phyloP scores from a whole-genome alignment of 116 monocot species.

The Posidonia oceanica region DNA sequence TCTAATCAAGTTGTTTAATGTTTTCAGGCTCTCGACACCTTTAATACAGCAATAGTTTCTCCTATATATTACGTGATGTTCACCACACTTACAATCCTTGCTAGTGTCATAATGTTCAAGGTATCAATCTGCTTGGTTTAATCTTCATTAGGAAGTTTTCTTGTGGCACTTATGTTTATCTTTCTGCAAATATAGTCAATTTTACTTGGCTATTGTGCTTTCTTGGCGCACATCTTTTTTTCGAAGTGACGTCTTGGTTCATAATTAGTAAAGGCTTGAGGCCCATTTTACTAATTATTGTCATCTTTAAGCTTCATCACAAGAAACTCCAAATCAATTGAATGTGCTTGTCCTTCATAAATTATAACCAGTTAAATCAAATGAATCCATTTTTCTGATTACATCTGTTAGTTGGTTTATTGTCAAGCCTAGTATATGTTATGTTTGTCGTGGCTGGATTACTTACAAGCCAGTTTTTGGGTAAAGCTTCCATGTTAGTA shows the following conservation, averaged over 20 bases:
- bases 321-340: too few relatives aligned
- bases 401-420: too few relatives aligned
- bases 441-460: too few relatives aligned
- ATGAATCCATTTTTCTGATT: too few relatives aligned
- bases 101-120: slow-evolving; percentile 84
- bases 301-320: too few relatives aligned
- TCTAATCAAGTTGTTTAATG: not conserved
- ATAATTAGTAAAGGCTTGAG: too few relatives aligned
- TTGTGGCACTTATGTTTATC: not conserved
- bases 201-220: not conserved
- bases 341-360: too few relatives aligned
- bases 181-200: not conserved
- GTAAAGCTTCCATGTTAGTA: not conserved
- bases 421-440: too few relatives aligned
- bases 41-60: slow-evolving; percentile 71
- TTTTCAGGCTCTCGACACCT: slow-evolving; percentile 66
- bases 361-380: too few relatives aligned
- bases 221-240: too few relatives aligned
- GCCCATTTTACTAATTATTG: too few relatives aligned
- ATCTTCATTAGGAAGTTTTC: not conserved
- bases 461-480: not conserved
- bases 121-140: slow-evolving; percentile 17
- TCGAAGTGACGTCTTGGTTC: too few relatives aligned
- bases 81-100: slow-evolving; percentile 62
- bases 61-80: slow-evolving; percentile 78